Evolutionary conservation across 495 filamentous ascomycete species (phyloP).

Genomic region (Penicillium maclennaniae): DNA sequence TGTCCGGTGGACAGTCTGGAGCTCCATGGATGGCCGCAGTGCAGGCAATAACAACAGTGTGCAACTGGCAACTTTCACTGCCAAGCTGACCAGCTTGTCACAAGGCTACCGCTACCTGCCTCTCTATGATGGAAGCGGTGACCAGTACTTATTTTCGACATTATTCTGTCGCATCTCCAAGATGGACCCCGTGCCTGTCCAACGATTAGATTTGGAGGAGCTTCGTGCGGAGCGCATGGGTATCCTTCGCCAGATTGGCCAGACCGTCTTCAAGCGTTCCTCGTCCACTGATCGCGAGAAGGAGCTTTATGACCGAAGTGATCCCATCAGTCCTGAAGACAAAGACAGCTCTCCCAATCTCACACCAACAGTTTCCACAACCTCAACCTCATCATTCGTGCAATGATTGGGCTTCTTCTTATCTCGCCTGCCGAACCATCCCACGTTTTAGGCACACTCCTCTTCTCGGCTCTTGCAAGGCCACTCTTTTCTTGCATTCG

Average conservation of each 20-base stretch:
- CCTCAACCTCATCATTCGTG: constrained; percentile 36
- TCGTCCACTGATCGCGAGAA: constrained; percentile 45
- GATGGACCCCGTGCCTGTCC: constrained; percentile 50
- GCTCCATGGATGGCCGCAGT: constrained; percentile 64
- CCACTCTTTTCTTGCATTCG: constrained; percentile 20
- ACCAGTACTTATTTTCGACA: constrained; percentile 91
- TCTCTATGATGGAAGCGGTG: constrained; percentile 82
- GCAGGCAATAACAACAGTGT: constrained; percentile 58
- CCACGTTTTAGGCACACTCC: not conserved
- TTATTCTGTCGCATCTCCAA: constrained; percentile 84
- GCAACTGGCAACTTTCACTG: constrained; percentile 84
- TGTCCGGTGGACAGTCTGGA: constrained; percentile 87
- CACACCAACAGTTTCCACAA: constrained; percentile 38
- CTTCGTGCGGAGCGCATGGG: constrained; percentile 48
- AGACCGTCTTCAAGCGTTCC: constrained; percentile 50
- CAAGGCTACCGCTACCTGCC: constrained; percentile 96
- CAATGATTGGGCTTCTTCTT: constrained; percentile 10
- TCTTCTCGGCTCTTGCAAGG: constrained; percentile 1
- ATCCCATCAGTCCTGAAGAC: constrained; percentile 32
- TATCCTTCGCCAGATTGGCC: constrained; percentile 46
- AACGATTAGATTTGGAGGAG: constrained; percentile 44
- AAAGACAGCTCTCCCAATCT: constrained; percentile 35
- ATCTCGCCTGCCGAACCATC: not conserved
- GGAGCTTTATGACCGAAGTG: constrained; percentile 33
- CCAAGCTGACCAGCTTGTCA: constrained; percentile 82